Base-by-base conservation (phyloP, 345 rosid species). In the Citropsis articulata region DNA sequence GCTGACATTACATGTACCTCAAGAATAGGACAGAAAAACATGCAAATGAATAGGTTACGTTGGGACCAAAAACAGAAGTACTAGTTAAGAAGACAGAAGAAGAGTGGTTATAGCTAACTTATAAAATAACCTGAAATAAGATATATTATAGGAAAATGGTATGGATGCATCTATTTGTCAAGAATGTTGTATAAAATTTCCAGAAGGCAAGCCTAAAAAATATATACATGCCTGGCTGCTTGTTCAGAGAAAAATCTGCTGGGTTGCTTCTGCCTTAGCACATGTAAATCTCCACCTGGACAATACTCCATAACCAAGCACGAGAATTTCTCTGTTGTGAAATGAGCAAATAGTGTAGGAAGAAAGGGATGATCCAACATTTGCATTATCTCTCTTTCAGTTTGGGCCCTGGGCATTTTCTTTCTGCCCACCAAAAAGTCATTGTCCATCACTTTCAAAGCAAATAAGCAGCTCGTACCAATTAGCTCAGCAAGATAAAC, bases 301-400 rank as follows among this genome's bases (percentile, higher is more conserved):
- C 97, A 92, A 82, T 87, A 88, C 85, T 92, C 97, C 93, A 90
- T 90, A 67, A 90, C 92, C 86, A 90, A 85, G 85, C 94, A 89
- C 1, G 94, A 90, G 73, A 84, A 85, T 73, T 88, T 89, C 21
- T 92, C 97, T 2, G 93, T 89, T 0, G 85, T 69, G 71, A 92
- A 88, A 82, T 88, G 88, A 22, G 90, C 87, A 85, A 89, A 92
- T 19, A 92, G 80, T 4, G 97, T 92, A 9, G 97, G 94, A 68
- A 92, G 92, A 83, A 92, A 92, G 50, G 97, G 97, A 81, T 92
- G 97, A 85, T 92, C 97, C 73, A 92, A 85, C 90, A 90, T 92
- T 79, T 89, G 92, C 86, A 92, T 53, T 35, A 92, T 92, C 86
- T 88, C 94, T 79, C 87, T 89, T 80, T 92, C 97, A 35, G 94